phyloP scores from a whole-genome alignment of 129 eudicot species.

The Erigeron canadensis region DNA sequence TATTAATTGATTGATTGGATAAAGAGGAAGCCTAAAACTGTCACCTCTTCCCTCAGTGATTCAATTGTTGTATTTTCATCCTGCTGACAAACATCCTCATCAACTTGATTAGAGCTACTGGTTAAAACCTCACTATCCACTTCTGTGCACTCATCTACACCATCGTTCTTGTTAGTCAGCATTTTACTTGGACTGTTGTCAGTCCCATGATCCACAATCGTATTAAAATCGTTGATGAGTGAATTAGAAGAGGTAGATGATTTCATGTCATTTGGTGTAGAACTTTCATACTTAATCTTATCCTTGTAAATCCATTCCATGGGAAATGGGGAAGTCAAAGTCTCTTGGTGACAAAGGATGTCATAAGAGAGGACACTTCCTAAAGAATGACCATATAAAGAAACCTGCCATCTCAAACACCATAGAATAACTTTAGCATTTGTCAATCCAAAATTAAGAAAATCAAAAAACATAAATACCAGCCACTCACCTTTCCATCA shows the following conservation, averaged over 20 bases:
- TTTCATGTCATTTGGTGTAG: slow-evolving; percentile 29
- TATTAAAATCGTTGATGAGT: slow-evolving; percentile 17
- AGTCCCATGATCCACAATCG: slow-evolving; percentile 28
- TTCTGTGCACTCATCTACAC: slow-evolving; percentile 25
- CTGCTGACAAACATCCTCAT: slow-evolving; percentile 29
- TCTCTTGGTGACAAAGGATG: slow-evolving; percentile 96
- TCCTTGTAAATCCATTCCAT: slow-evolving; percentile 72
- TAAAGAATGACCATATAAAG: slow-evolving; percentile 88
- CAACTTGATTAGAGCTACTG: slow-evolving; percentile 19
- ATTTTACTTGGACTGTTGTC: slow-evolving; percentile 22
- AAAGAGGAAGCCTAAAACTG: neutral
- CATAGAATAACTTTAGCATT: neutral
- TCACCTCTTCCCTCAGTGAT: slow-evolving; percentile 67
- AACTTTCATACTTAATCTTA: slow-evolving; percentile 33
- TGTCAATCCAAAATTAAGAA: neutral
- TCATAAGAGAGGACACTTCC: slow-evolving; percentile 98
- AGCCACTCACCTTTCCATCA: slow-evolving; percentile 81
- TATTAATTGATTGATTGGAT: neutral
- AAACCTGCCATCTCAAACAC: slow-evolving; percentile 50
- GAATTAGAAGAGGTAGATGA: slow-evolving; percentile 29
- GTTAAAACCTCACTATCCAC: slow-evolving; percentile 30
- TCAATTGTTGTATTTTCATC: slow-evolving; percentile 43
- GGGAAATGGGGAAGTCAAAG: slow-evolving; percentile 73
- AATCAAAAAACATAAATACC: neutral
- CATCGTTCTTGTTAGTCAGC: slow-evolving; percentile 20